Conservation (phyloP, 164 flowering plant species). For the Vitis cinerea region DNA sequence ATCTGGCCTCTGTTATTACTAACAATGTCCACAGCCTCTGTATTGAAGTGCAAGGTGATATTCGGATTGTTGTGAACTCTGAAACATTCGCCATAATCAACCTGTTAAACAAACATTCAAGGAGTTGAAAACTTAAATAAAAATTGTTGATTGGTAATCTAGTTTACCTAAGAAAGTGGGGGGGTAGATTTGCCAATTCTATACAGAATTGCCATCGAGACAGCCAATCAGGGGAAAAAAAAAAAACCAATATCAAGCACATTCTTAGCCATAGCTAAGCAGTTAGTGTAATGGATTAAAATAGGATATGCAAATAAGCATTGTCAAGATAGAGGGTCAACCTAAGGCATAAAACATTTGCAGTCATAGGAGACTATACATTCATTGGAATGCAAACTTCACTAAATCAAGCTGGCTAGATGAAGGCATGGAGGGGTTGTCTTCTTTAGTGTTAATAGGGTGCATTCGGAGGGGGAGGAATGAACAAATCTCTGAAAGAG, state of each 20-base stretch:
- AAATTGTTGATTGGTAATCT: slow-evolving; percentile 34
- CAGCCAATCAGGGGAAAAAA: slow-evolving; percentile 1
- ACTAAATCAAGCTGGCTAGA: background rate
- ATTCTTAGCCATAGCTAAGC: background rate
- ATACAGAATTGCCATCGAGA: slow-evolving; percentile 3
- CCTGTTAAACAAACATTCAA: slow-evolving; percentile 99
- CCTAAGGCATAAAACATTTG: background rate
- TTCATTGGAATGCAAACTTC: background rate
- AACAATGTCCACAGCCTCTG: slow-evolving; percentile 82
- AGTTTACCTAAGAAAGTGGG: background rate
- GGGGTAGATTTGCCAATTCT: too few species aligned
- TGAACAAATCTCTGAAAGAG: too few species aligned
- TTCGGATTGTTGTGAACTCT: slow-evolving; percentile 98
- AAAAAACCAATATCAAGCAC: background rate
- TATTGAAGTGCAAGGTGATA: slow-evolving; percentile 93
- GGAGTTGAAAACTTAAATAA: slow-evolving; percentile 83
- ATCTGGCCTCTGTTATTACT: slow-evolving; percentile 92
- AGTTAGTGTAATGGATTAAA: background rate
- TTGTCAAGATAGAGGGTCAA: background rate
- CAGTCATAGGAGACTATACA: background rate
- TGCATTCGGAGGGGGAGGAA: too few species aligned
- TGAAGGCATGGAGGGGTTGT: too few species aligned
- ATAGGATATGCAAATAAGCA: background rate
- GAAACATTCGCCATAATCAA: slow-evolving; percentile 99
- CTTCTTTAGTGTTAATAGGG: too few species aligned